Base-by-base conservation (phyloP, 2,329 filamentous ascomycete genomes). In the Alternaria gansuensis region DNA sequence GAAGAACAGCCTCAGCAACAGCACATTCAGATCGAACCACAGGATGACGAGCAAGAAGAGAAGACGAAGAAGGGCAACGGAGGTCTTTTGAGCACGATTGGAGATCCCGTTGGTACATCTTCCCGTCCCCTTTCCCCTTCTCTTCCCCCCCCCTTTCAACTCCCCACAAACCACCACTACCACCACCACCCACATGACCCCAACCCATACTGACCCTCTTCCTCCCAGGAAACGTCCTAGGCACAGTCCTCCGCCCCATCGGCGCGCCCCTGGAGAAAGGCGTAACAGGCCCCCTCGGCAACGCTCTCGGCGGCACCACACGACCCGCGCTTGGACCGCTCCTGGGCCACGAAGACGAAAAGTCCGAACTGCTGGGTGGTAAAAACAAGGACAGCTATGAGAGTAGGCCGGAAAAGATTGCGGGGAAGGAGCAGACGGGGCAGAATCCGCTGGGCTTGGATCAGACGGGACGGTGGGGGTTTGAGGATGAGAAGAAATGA, bases 371-470 rank as follows among this genome's bases (percentile, higher is more conserved):
- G 21, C 31, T 79, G 17, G 77, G 77, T 40, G 77, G 77, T 1
- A 67, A 77, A 39, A 79, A 79, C 64, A 76, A 75, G 54, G 77
- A 79, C 62, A 73, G 68, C 41, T 79, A 78, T 57, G 66, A 64
- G 54, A 64, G 63, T 28, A 73, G 69, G 55, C 72, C 72, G 17
- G 76, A 78, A 58, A 75, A 67, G 43, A 72, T 79, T 65, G 77
- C 68, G 1, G 76, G 76, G 0, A 77, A 76, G 67, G 70, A 78
- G 59, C 76, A 78, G 73, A 77, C 74, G 44, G 77, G 74, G 21
- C 44, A 74, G 14, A 79, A 79, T 65, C 77, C 77, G 14, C 40
- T 79, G 65, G 77, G 77, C 0, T 50, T 79, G 72, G 75, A 78
- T 67, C 66, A 77, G 63, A 76, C 69, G 9, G 77, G 75, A 21